These are phyloP conservation scores for Dactylellina parvicollis DNA, from an alignment of 2,329 filamentous ascomycete species.

Conservation along the genomic window DNA sequence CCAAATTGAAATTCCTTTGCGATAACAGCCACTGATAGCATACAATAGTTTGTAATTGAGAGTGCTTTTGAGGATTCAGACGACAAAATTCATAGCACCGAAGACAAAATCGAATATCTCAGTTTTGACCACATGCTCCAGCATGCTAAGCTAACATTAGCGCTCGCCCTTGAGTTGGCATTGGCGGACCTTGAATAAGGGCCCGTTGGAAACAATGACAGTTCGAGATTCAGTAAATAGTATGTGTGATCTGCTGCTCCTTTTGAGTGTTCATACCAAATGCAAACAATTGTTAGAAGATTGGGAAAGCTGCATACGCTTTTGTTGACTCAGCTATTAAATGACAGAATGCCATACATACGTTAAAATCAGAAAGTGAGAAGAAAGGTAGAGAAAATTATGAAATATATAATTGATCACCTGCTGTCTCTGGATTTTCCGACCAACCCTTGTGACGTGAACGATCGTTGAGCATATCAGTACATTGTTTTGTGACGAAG, in stretches of 20 bases:
- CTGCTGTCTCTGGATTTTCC: neutral
- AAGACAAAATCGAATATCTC: conserved; percentile 76
- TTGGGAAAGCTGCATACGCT: too few species aligned
- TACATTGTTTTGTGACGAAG: neutral
- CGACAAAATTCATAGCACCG: conserved; percentile 75
- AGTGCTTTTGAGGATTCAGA: conserved; percentile 74
- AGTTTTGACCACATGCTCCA: conserved; percentile 92
- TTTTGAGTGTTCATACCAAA: too few species aligned
- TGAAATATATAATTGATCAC: neutral
- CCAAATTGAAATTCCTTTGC: neutral
- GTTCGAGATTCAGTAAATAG: too few species aligned
- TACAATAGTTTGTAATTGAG: conserved; percentile 78
- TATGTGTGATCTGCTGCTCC: too few species aligned
- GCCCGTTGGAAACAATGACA: neutral
- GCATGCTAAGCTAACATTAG: conserved; percentile 84
- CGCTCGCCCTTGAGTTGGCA: conserved; percentile 83
- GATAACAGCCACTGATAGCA: conserved; percentile 58
- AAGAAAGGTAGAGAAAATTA: neutral
- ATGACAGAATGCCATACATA: conserved; percentile 18
- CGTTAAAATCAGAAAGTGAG: neutral
- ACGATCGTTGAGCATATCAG: neutral
- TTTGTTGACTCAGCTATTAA: too few species aligned
- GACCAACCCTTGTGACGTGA: too few species aligned
- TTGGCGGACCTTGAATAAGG: conserved; percentile 73
- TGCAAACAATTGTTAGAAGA: too few species aligned